Percentiles rank a stretch among this genome's conserved stretches.
Evolutionary conservation across 1,284 basidiomycete species (phyloP).

Genomic region (Athelia sp.): DNA sequence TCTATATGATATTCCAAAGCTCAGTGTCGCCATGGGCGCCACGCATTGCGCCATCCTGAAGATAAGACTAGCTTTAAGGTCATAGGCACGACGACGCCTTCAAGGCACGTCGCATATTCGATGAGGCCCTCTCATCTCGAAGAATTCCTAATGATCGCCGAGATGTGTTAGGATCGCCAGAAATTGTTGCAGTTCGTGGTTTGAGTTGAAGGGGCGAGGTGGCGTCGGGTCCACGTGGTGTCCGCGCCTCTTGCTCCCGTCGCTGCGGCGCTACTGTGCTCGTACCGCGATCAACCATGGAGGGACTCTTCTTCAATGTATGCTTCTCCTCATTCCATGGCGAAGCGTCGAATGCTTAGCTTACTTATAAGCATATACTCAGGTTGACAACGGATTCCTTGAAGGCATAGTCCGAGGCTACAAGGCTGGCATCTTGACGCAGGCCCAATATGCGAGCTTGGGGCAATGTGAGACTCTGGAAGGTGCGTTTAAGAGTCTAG

Average conservation of each 20-base stretch:
- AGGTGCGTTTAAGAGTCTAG: slow-evolving; percentile 49
- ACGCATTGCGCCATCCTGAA: background rate
- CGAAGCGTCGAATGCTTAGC: background rate
- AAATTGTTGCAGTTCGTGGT: background rate
- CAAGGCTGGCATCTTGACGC: slow-evolving; percentile 87
- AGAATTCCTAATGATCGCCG: background rate
- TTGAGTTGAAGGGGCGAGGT: background rate
- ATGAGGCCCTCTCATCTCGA: too few species aligned
- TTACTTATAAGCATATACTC: slow-evolving; percentile 5
- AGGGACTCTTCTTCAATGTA: slow-evolving; percentile 24
- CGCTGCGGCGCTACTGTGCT: background rate
- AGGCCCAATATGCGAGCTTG: slow-evolving; percentile 88
- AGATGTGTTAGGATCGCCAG: background rate
- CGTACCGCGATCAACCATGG: slow-evolving; percentile 18
- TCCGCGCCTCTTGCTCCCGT: background rate
- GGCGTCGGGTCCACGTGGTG: background rate
- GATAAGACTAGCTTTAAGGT: background rate
- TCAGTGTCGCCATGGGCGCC: background rate
- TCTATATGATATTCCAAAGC: too few species aligned
- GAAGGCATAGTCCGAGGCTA: slow-evolving; percentile 95
- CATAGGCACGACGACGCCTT: background rate
- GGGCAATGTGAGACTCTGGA: slow-evolving; percentile 98
- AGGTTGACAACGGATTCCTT: slow-evolving; percentile 82
- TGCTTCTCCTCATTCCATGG: slow-evolving; percentile 5
- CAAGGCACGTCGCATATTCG: too few species aligned